These are phyloP conservation scores for Myrica gale DNA, from an alignment of 306 rosid species.

Conservation along the genomic window DNA sequence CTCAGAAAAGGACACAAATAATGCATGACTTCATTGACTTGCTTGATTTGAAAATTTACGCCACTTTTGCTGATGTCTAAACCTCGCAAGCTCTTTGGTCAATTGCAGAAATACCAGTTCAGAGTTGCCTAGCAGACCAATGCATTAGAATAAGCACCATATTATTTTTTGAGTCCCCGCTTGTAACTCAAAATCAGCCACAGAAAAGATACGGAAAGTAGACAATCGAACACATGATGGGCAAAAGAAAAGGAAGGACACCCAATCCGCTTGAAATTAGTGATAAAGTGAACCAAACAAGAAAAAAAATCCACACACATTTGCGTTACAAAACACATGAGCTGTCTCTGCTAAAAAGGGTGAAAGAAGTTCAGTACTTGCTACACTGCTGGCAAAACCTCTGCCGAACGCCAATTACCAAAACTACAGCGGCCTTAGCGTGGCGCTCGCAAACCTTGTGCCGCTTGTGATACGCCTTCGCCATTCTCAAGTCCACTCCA, in stretches of 20 bases:
- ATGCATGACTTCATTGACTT: not conserved
- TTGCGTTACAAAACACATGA: not conserved
- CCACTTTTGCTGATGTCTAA: not conserved
- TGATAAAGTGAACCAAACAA: no score
- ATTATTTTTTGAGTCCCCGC: no score
- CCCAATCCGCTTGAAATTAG: not conserved
- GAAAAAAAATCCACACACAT: not conserved
- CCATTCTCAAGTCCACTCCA: conserved; percentile 20
- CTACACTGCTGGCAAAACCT: conserved; percentile 46
- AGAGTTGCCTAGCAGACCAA: not conserved
- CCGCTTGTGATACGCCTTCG: conserved; percentile 28
- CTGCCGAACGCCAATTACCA: conserved; percentile 34
- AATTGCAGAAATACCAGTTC: not conserved
- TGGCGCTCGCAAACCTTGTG: conserved; percentile 40
- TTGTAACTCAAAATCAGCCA: not conserved
- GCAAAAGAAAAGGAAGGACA: not conserved
- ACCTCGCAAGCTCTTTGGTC: not conserved
- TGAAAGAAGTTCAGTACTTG: conserved; percentile 14
- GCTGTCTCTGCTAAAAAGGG: not conserved
- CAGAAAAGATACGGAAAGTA: not conserved
- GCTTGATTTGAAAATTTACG: not conserved
- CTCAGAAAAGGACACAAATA: not conserved
- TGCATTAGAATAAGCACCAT: not conserved
- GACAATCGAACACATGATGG: not conserved
- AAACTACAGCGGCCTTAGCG: conserved; percentile 34